These are phyloP conservation scores for Boechera stricta DNA, from an alignment of 345 rosid species.

Conservation along the genomic window DNA sequence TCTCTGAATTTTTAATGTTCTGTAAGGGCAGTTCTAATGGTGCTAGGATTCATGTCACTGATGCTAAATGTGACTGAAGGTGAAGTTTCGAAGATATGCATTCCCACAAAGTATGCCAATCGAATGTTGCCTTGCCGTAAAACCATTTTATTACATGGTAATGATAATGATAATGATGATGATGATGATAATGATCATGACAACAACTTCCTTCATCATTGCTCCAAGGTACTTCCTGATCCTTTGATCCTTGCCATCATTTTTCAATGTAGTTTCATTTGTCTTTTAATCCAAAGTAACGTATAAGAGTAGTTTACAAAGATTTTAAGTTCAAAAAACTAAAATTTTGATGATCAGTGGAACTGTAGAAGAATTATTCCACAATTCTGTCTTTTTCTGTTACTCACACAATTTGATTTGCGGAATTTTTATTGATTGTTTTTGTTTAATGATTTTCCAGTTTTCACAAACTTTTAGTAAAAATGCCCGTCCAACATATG, in stretches of 20 bases:
- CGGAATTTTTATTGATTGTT: neutral
- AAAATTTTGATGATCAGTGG: neutral
- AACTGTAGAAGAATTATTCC: neutral
- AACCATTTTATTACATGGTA: slow-evolving; percentile 22
- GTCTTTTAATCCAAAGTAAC: neutral
- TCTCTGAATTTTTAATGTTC: neutral
- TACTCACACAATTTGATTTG: neutral
- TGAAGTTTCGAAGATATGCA: slow-evolving; percentile 63
- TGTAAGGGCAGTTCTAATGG: slow-evolving; percentile 58
- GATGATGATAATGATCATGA: slow-evolving; percentile 4
- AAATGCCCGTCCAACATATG: too few species aligned
- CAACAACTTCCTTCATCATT: slow-evolving; percentile 27
- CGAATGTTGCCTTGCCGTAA: slow-evolving; percentile 66
- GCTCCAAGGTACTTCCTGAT: slow-evolving; percentile 56
- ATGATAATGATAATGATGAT: slow-evolving; percentile 25
- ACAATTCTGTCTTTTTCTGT: neutral
- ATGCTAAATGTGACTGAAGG: slow-evolving; percentile 57
- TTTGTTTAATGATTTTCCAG: neutral
- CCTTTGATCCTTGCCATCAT: neutral
- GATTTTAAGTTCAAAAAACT: neutral
- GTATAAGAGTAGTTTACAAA: neutral
- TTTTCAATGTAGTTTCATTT: neutral
- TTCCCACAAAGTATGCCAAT: slow-evolving; percentile 53
- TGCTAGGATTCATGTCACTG: slow-evolving; percentile 83
- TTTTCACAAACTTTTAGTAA: too few species aligned